Base-by-base conservation (phyloP, 2,329 filamentous ascomycete species). In the Aciculosporium take region DNA sequence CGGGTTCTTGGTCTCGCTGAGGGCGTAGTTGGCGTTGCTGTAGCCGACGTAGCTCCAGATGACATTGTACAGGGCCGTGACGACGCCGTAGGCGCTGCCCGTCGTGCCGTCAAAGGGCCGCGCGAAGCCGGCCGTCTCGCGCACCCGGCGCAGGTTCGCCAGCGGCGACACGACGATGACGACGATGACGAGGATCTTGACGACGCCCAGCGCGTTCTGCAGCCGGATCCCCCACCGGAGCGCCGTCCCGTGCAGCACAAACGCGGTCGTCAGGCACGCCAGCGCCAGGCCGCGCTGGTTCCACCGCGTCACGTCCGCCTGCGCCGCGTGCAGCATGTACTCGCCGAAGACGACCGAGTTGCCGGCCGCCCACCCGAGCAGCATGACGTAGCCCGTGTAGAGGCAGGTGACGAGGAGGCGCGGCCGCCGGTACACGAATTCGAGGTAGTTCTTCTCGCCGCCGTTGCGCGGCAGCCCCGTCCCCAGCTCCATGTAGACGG, bases 311-410 rank as follows among this genome's bases (percentile, higher is more conserved):
- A 79, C 72, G 48, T 81, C 71, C 18, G 75, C 66, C 10, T 74
- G 62, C 9, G 78, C 73, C 7, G 79, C 79, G 52, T 79, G 68
- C 2, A 84, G 67, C 43, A 84, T 75, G 57, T 83, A 83, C 54
- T 81, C 76, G 45, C 78, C 78, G 48, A 84, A 82, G 30, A 82
- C 69, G 47, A 84, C 74, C 1, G 72, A 79, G 57, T 83, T 83
- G 12, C 73, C 73, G 6, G 72, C 73, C 0, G 76, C 75, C 75
- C 76, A 81, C 10, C 72, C 75, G 15, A 81, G 68, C 1, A 82
- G 65, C 21, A 82, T 52, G 10, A 79, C 71, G 46, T 81, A 80
- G 24, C 71, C 68, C 4, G 69, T 63, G 56, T 79, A 81, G 42
- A 80, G 60, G 12, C 67, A 69, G 7, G 76, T 81, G 35, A 66